phyloP scores from a whole-genome alignment of 73 alveolate genomes.

The Symbiodinium natans region DNA sequence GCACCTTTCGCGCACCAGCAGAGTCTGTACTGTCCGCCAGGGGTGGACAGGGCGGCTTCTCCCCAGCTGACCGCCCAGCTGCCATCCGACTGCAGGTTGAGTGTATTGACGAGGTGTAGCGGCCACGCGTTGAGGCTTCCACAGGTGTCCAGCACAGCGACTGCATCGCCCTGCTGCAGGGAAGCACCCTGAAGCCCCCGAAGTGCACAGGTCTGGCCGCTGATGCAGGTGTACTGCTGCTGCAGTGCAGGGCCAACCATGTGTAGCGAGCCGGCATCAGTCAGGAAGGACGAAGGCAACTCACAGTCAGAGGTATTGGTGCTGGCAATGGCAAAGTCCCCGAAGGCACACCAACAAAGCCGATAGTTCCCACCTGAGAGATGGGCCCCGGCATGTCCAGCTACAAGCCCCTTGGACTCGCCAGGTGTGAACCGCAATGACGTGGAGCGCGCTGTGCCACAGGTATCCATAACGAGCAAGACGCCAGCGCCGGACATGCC shows the following conservation, averaged over 20 bases:
- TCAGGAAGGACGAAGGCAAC: not conserved
- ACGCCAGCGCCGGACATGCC: not conserved
- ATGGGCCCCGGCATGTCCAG: not conserved
- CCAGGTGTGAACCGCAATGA: not conserved
- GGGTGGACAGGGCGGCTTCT: not conserved
- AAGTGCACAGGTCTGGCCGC: not conserved
- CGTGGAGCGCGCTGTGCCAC: not conserved
- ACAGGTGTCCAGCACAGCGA: not conserved
- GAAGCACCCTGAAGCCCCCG: not conserved
- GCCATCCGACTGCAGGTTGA: not conserved
- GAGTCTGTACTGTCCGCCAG: not conserved
- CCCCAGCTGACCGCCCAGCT: not conserved
- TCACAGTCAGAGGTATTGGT: not conserved
- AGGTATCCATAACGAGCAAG: not conserved
- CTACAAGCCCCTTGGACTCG: not conserved
- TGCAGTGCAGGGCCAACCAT: not conserved
- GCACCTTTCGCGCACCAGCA: not conserved
- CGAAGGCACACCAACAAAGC: not conserved
- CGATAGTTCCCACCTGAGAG: conserved; percentile 4
- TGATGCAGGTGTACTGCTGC: conserved; percentile 16
- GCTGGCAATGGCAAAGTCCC: not conserved
- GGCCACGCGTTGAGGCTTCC: not conserved
- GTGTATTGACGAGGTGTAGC: not conserved
- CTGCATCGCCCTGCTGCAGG: not conserved
- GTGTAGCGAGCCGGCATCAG: not conserved